phyloP scores from a whole-genome alignment of 805 yeast species.

The Kodamaea nitidulidarum region DNA sequence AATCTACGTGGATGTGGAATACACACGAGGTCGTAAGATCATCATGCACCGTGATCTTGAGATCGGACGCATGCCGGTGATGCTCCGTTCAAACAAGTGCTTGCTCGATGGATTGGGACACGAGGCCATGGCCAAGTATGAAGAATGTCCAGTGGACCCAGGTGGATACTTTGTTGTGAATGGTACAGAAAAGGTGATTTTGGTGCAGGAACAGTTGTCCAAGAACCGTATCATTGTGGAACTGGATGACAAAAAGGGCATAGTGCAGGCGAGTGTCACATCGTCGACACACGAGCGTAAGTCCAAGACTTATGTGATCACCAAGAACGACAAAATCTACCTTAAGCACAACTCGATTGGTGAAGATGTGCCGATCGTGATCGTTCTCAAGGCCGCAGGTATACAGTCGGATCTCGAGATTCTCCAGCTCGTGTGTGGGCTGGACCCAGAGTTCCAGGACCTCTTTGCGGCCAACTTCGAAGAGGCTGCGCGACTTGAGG shows the following conservation, averaged over 20 bases:
- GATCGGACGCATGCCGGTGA: conserved; percentile 98
- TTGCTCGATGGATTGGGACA: conserved; percentile 76
- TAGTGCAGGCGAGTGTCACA: conserved; percentile 96
- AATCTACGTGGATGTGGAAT: conserved; percentile 93
- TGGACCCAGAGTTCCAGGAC: conserved; percentile 84
- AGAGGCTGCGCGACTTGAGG: conserved; percentile 81
- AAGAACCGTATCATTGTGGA: conserved; percentile 97
- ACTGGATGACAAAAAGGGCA: conserved; percentile 89
- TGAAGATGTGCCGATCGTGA: conserved; percentile 93
- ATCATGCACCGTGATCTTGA: conserved; percentile 86
- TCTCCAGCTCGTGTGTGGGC: conserved; percentile 90
- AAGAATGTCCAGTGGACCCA: conserved; percentile 97
- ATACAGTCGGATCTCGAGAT: conserved; percentile 88
- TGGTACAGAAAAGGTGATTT: conserved; percentile 95
- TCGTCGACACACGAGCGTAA: conserved; percentile 98
- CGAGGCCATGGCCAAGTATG: conserved; percentile 76
- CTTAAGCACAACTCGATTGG: conserved; percentile 92
- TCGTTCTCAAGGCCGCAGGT: conserved; percentile 93
- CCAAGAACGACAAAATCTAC: conserved; percentile 84
- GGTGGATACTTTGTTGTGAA: conserved; percentile 98
- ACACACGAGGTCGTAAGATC: conserved; percentile 90
- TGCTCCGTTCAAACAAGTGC: conserved; percentile 93
- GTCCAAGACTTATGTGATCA: conserved; percentile 92
- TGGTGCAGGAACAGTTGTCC: conserved; percentile 94
- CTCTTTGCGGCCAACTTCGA: conserved; percentile 89